Percentiles rank a stretch among this genome's conserved stretches.
phyloP scores from a whole-genome alignment of 352 stramenopile species.

The Phytophthora pini region DNA sequence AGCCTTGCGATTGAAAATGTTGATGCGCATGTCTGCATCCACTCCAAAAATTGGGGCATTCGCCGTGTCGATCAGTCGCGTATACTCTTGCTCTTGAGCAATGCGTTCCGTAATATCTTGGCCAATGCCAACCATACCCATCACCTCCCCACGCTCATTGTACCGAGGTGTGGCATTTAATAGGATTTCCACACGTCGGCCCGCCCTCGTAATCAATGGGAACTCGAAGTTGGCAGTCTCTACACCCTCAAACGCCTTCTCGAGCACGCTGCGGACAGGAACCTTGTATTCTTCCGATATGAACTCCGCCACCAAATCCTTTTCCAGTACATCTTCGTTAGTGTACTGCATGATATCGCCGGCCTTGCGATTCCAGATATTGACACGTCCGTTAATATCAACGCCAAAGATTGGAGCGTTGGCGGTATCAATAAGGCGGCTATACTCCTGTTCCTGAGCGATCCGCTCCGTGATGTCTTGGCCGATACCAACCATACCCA shows the following conservation, averaged over 20 bases:
- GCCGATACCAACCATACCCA: constrained; percentile 76
- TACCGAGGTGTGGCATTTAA: constrained; percentile 75
- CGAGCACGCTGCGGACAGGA: constrained; percentile 42
- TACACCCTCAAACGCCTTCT: constrained; percentile 54
- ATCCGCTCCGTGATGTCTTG: constrained; percentile 76
- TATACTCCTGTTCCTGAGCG: constrained; percentile 57
- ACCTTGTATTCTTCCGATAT: constrained; percentile 57
- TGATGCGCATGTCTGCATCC: constrained; percentile 32
- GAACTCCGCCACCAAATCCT: constrained; percentile 53
- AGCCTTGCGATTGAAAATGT: constrained; percentile 59
- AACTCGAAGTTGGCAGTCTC: constrained; percentile 78
- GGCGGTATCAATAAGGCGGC: constrained; percentile 63
- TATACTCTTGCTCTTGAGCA: constrained; percentile 58
- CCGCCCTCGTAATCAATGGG: constrained; percentile 64
- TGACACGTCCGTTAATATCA: constrained; percentile 52
- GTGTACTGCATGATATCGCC: constrained; percentile 56
- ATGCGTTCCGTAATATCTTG: constrained; percentile 77
- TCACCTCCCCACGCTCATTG: constrained; percentile 61
- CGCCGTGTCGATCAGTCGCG: constrained; percentile 55
- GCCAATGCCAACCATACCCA: constrained; percentile 76
- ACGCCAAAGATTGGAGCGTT: constrained; percentile 90
- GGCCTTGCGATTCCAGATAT: constrained; percentile 75
- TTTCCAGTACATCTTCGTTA: constrained; percentile 34
- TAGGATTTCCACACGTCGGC: constrained; percentile 66
- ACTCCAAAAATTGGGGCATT: constrained; percentile 58